Percentiles rank a stretch among this genome's conserved stretches.
Conservation (phyloP, 306 rosid species). For the Senna siamea region DNA sequence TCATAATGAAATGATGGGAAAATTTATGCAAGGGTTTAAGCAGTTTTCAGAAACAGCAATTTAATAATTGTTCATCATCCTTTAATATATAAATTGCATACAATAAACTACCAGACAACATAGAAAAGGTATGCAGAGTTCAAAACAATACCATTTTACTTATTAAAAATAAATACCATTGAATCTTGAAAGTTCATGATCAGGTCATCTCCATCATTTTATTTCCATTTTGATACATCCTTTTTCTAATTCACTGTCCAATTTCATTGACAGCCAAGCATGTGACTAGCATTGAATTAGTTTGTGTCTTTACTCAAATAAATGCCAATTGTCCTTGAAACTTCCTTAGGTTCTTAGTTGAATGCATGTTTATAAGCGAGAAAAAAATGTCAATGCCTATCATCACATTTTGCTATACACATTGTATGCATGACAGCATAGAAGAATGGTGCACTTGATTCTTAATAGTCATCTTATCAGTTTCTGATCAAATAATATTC, state of each 20-base stretch:
- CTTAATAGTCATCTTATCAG: slow-evolving; percentile 12
- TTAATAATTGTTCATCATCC: not conserved
- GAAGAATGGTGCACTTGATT: slow-evolving; percentile 7
- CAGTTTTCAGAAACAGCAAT: not conserved
- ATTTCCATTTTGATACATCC: not conserved
- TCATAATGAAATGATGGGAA: not conserved
- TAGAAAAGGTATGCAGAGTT: not conserved
- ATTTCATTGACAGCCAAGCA: not conserved
- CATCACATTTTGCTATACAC: not conserved
- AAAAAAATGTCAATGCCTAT: not conserved
- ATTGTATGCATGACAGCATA: not conserved
- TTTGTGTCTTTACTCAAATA: slow-evolving; percentile 4
- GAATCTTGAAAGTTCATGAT: not conserved
- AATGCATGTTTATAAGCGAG: not conserved
- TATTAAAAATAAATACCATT: not conserved
- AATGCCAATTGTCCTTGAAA: slow-evolving; percentile 9
- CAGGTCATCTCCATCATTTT: not conserved
- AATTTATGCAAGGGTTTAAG: not conserved
- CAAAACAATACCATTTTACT: not conserved
- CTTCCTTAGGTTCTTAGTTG: slow-evolving; percentile 23
- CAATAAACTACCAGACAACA: not conserved
- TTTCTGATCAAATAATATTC: not conserved
- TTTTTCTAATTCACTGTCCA: not conserved
- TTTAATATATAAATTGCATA: not conserved
- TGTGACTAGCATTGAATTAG: not conserved